phyloP scores from a whole-genome alignment of 805 yeast species.

The Wickerhamiella spandovensis region DNA sequence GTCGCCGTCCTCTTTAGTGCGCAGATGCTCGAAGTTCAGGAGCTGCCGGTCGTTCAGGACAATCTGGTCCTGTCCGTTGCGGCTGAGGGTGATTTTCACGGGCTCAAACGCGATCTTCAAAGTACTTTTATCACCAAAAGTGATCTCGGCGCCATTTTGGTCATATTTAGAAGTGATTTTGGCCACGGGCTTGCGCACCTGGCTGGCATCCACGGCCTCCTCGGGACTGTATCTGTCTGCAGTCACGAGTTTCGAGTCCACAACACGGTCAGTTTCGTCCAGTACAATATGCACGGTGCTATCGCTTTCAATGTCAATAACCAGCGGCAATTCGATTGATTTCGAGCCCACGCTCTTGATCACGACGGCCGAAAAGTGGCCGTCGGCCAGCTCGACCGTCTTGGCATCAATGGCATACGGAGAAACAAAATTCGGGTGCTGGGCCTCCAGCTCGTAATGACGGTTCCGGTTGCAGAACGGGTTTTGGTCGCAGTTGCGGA shows the following conservation, averaged over 20 bases:
- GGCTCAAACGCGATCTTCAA: slow-evolving; percentile 35
- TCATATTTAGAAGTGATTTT: background rate
- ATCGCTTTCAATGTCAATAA: slow-evolving; percentile 42
- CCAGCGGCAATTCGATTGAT: slow-evolving; percentile 44
- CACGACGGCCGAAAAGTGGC: slow-evolving; percentile 7
- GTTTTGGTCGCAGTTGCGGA: slow-evolving; percentile 64
- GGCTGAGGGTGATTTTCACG: slow-evolving; percentile 36
- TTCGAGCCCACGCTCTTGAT: slow-evolving; percentile 6
- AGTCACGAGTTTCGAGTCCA: slow-evolving; percentile 8
- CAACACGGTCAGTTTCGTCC: slow-evolving; percentile 42
- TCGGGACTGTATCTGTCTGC: slow-evolving; percentile 1
- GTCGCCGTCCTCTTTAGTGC: slow-evolving; percentile 34
- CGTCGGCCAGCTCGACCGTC: slow-evolving; percentile 2
- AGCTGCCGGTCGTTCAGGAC: slow-evolving; percentile 55
- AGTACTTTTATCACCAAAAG: slow-evolving; percentile 20
- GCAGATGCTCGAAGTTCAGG: slow-evolving; percentile 71
- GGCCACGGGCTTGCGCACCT: background rate
- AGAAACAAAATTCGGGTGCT: slow-evolving; percentile 31
- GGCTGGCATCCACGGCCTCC: background rate
- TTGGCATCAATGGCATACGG: slow-evolving; percentile 20
- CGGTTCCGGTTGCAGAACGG: slow-evolving; percentile 80
- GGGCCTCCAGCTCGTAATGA: slow-evolving; percentile 40
- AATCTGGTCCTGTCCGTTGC: slow-evolving; percentile 35
- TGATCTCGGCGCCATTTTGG: background rate
- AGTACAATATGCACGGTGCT: slow-evolving; percentile 52